A percentile compares a stretch with the other conserved stretches of the same genome.
Evolutionary conservation across 495 filamentous ascomycete species (phyloP).

Genomic region (Xylaria palmicola): DNA sequence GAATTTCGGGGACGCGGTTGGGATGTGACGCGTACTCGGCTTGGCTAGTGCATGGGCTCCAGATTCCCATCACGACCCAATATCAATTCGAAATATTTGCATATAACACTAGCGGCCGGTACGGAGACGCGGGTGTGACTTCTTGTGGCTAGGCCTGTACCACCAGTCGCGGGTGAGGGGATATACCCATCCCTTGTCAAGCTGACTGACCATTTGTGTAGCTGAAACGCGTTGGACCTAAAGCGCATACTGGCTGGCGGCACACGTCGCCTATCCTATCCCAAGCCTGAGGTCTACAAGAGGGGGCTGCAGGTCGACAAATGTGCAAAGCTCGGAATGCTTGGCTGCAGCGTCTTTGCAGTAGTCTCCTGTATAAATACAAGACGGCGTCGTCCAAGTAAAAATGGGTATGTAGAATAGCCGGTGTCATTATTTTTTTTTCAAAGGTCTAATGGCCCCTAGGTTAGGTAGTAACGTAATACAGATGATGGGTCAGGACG

Average conservation of each 20-base stretch:
- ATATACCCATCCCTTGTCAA: slow-evolving; percentile 6
- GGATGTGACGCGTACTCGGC: not conserved
- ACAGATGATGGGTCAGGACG: not conserved
- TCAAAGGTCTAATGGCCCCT: not conserved
- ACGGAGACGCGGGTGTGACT: slow-evolving; percentile 26
- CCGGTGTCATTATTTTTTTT: slow-evolving; percentile 2
- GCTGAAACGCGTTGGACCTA: slow-evolving; percentile 26
- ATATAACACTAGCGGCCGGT: slow-evolving; percentile 21
- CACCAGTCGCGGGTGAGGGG: not conserved
- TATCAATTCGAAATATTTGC: not conserved
- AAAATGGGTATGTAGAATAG: slow-evolving; percentile 3
- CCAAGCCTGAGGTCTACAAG: slow-evolving; percentile 16
- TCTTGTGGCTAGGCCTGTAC: slow-evolving; percentile 30
- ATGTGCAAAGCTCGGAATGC: slow-evolving; percentile 26
- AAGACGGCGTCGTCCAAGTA: slow-evolving; percentile 17
- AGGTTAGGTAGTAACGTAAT: not conserved
- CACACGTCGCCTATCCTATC: slow-evolving; percentile 10
- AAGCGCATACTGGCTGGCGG: slow-evolving; percentile 18
- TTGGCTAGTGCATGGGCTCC: not conserved
- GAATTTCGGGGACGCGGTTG: not conserved
- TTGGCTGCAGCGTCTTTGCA: slow-evolving; percentile 35
- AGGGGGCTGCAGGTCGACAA: slow-evolving; percentile 32
- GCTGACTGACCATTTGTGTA: slow-evolving; percentile 16
- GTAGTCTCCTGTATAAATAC: slow-evolving; percentile 20
- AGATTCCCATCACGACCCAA: not conserved